Percentiles rank a stretch among this genome's conserved stretches.
These are phyloP conservation scores for Adansonia rubrostipa DNA, from an alignment of 441 rosid species.

Conservation along the genomic window DNA sequence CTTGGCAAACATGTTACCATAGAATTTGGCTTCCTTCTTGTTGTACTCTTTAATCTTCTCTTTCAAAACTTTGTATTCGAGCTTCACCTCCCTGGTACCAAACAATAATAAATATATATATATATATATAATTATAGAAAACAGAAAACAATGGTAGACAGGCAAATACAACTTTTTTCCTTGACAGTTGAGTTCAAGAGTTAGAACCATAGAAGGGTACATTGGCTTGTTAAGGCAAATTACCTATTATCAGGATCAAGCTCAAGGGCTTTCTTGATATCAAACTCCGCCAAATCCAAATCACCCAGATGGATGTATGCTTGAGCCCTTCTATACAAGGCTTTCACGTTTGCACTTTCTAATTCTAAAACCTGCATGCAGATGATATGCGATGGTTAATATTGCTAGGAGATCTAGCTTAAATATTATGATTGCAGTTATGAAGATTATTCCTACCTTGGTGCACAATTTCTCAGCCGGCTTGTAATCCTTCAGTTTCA, in stretches of 20 bases:
- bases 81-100: slow-evolving; percentile 62
- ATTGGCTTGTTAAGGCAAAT: background rate
- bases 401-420: background rate
- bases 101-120: background rate
- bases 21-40: slow-evolving; percentile 74
- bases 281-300: slow-evolving; percentile 82
- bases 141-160: background rate
- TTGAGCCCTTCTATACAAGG: slow-evolving; percentile 81
- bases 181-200: background rate
- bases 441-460: slow-evolving; percentile 44
- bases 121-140: background rate
- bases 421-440: background rate
- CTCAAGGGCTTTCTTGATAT: slow-evolving; percentile 86
- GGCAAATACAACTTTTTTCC: background rate
- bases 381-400: background rate
- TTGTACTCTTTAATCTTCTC: slow-evolving; percentile 10
- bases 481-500: slow-evolving; percentile 73
- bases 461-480: slow-evolving; percentile 81
- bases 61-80: slow-evolving; percentile 12
- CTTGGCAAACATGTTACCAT: slow-evolving; percentile 92
- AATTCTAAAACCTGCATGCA: slow-evolving; percentile 64
- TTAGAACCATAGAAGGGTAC: background rate
- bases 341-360: slow-evolving; percentile 77
- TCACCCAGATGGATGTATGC: slow-evolving; percentile 73
- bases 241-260: slow-evolving; percentile 83